Evolutionary conservation across 345 rosid genomes (phyloP), one percentile per base, ranked within the genome.

Genomic region (Durio zibethinus): DNA sequence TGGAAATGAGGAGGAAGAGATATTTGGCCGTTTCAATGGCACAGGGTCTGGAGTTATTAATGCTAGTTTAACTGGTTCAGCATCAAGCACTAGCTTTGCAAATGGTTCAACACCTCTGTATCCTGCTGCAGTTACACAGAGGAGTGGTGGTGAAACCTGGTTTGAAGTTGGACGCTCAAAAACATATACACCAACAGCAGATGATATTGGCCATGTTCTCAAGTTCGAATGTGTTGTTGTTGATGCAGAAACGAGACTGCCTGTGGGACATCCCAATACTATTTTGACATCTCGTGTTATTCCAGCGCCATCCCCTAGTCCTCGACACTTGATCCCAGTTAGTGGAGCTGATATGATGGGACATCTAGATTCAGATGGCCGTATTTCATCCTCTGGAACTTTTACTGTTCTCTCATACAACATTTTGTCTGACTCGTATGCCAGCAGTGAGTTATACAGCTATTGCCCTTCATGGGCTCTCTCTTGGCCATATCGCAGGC

Each of bases 391-490:
- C 16, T 64, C 90, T 12, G 97, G 99, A 78, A 90, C 90, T 52
- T 96, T 96, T 80, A 88, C 98, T 78, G 93, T 96, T 48, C 92
- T 93, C 61, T 96, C 99, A 25, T 96, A 96, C 87, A 96, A 96
- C 90, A 93, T 92, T 74, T 88, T 96, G 83, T 87, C 97, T 70
- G 99, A 96, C 78, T 77, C 83, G 5, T 90, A 80, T 76, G 94
- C 98, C 60, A 89, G 91, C 71, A 93, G 87, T 52, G 98, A 93
- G 73, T 35, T 88, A 59, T 94, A 93, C 86, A 88, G 94, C 73
- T 96, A 92, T 80, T 96, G 99, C 77, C 99, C 99, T 72, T 83
- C 98, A 23, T 96, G 99, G 98, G 97, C 99, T 77, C 97, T 96
- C 78, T 87, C 99, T 10, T 96, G 99, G 99, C 88, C 94, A 40